These are phyloP conservation scores for Durio zibethinus DNA, from an alignment of 345 rosid species.

Conservation along the genomic window DNA sequence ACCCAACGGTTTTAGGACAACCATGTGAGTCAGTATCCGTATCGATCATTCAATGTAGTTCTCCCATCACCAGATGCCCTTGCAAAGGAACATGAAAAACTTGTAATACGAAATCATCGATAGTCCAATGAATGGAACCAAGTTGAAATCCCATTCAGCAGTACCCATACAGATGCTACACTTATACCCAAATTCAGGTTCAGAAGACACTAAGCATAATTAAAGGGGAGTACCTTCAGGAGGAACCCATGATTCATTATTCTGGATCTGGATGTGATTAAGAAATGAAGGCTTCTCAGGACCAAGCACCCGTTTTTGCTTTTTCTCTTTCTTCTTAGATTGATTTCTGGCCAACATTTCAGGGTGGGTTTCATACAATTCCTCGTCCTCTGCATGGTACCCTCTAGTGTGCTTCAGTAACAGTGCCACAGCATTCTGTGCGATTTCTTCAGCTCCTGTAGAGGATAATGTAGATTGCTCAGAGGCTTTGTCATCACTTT, in stretches of 20 bases:
- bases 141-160: neutral
- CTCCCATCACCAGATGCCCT: conserved; percentile 98
- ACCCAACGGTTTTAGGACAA: neutral
- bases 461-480: conserved; percentile 38
- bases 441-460: conserved; percentile 47
- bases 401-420: conserved; percentile 78
- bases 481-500: conserved; percentile 24
- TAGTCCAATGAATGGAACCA: neutral
- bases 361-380: conserved; percentile 32
- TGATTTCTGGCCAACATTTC: conserved; percentile 27
- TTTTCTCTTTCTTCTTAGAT: conserved; percentile 41
- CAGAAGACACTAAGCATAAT: neutral
- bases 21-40: conserved; percentile 53
- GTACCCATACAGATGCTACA: neutral
- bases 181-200: neutral
- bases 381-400: conserved; percentile 46
- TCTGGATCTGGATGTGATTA: conserved; percentile 40
- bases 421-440: conserved; percentile 84
- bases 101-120: neutral
- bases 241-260: conserved; percentile 82
- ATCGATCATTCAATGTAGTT: conserved; percentile 78
- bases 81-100: conserved; percentile 31
- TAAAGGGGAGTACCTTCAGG: conserved; percentile 63
- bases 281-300: conserved; percentile 81
- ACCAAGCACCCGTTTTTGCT: conserved; percentile 56